Evolutionary conservation across 106 monocot species (phyloP), one percentile per base, ranked within the genome.

Genomic region (Dendrobium huoshanense): DNA sequence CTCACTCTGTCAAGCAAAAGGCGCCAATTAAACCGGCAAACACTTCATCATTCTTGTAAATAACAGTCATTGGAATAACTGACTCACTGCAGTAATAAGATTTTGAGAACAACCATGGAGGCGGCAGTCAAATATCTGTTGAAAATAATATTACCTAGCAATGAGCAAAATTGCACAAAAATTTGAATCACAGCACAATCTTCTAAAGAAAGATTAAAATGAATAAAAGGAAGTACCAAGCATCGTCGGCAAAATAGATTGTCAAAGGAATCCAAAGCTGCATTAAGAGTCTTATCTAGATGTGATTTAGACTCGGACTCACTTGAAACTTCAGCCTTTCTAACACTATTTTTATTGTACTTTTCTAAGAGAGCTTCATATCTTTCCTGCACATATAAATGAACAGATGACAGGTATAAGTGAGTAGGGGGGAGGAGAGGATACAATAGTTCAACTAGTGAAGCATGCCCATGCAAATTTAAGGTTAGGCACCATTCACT

Each of bases 161-260:
- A 73, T 31, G 72, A 54, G 31, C 25, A 75, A 55, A 84, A 79
- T 1, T 78, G 41, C 58, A 51, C 45, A 75, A 33, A 13, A 61
- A 70, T n/a, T 74, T 9, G n/a, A 42, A 44, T 74, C 17, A 19
- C 18, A 9, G 74, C 24, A 43, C 42, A 42, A 74, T 74, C 29
- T 42, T 20, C 19, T 70, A 74, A 43, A 42, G 29, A 70, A 31
- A 67, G 33, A 77, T 40, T 9, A 27, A 29, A 18, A 75, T 76
- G 17, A 59, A 44, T 31, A 48, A 29, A 75, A 25, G n/a, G 2
- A 49, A 79, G 11, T 95, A 99, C 95, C 91, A 95, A 86, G 59
- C 99, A 99, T 51, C 95, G 88, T 24, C 99, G 95, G 80, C 99
- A 99, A 77, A 99, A 99, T 78, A 99, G 87, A 86, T 88, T 93